Conservation (phyloP, 768 basidiomycete genomes). For the Auriscalpium microsporum region DNA sequence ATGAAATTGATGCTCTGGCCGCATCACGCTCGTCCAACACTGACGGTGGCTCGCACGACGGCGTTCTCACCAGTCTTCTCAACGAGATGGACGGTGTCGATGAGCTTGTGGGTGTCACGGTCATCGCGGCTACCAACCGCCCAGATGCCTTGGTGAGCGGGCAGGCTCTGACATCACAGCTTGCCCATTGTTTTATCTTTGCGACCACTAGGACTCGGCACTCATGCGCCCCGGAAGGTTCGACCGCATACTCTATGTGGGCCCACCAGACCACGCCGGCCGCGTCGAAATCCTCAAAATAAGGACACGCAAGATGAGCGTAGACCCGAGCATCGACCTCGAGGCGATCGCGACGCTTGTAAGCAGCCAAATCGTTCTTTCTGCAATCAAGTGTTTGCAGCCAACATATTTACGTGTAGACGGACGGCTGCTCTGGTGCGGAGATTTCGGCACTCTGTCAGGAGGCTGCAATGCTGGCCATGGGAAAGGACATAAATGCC, state of each 20-base stretch:
- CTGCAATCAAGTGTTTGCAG: neutral
- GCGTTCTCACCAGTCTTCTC: constrained; percentile 85
- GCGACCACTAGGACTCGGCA: constrained; percentile 68
- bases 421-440: constrained; percentile 93
- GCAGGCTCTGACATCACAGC: no score
- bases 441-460: constrained; percentile 90
- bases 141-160: constrained; percentile 52
- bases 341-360: constrained; percentile 64
- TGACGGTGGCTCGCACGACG: constrained; percentile 60
- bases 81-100: constrained; percentile 99
- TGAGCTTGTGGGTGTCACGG: constrained; percentile 88
- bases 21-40: constrained; percentile 57
- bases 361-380: neutral
- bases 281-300: constrained; percentile 83
- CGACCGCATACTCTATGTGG: constrained; percentile 90
- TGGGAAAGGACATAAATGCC: constrained; percentile 80
- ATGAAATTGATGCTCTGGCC: constrained; percentile 94
- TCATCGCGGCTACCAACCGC: constrained; percentile 92
- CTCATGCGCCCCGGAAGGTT: constrained; percentile 91
- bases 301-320: constrained; percentile 68
- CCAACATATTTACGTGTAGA: constrained; percentile 36
- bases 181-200: neutral
- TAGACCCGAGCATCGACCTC: constrained; percentile 63
- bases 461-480: constrained; percentile 88
- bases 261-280: constrained; percentile 75